Base-by-base conservation (phyloP, 2,329 filamentous ascomycete species). In the Pezicula radicicola region DNA sequence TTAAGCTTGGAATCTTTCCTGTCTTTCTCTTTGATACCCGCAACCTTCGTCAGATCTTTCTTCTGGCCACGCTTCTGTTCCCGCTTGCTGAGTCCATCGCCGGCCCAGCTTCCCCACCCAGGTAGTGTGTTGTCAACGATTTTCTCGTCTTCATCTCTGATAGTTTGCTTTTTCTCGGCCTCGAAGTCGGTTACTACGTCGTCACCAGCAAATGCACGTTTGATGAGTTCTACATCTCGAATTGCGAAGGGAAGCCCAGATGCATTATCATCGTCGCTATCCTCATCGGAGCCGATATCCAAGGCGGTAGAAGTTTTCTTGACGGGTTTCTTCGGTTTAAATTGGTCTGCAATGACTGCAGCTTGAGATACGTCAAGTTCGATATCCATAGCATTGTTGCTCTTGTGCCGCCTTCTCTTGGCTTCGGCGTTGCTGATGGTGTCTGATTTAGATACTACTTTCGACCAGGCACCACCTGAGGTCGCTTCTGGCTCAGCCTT, bases 81-180 rank as follows among this genome's bases (percentile, higher is more conserved):
- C 55, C 81, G 82, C 60, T 83, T 85, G 68, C 83, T 87, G 57
- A 97, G 77, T 16, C 92, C 93, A 15, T 88, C 84, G 56, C 94
- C 94, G 5, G 88, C 81, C 94, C 94, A 97, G 63, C 79, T 85
- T 58, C 94, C 94, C 94, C 94, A 99, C 43, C 94, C 94, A 0
- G 91, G 91, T 6, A 99, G 78, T n/a, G 89, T 88, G 59, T 87
- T 88, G 67, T 93, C 91, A 28, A 91, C 73, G 51, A 90, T 75
- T 70, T 94, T 88, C 65, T 95, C 89, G 60, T 88, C 91, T 68
- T 97, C 91, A 16, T 89, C 88, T 28, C 82, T 79, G 16, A 84
- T 81, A 1, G 81, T 75, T 46, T 83, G 81, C 15, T 77, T 79
- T 72, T 97, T 97, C 66, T 97, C 92, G 36, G 78, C 78, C 52